Evolutionary conservation across 164 flowering plant species (phyloP).

Genomic region (Chimonanthus salicifolius): DNA sequence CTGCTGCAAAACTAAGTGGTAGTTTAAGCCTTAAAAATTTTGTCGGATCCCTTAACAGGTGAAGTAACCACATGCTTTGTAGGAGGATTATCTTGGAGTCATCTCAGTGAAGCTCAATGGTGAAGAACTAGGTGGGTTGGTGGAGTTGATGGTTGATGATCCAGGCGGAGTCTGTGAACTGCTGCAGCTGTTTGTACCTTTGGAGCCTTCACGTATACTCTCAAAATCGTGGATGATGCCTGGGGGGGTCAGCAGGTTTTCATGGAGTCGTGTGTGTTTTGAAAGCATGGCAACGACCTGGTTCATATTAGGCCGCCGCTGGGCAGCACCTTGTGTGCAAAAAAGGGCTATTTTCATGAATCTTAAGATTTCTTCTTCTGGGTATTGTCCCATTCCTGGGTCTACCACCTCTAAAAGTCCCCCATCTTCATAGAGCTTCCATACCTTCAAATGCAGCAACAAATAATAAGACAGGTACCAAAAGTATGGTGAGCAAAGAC

Average conservation of each 20-base stretch:
- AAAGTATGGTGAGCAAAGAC: background rate
- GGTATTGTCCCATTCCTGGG: slow-evolving; percentile 47
- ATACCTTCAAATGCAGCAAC: slow-evolving; percentile 35
- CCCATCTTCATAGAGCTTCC: slow-evolving; percentile 63
- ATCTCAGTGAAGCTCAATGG: slow-evolving; percentile 4
- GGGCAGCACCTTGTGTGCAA: slow-evolving; percentile 70
- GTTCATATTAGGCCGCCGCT: slow-evolving; percentile 62
- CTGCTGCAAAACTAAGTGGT: background rate
- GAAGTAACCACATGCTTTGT: background rate
- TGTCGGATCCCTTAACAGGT: background rate
- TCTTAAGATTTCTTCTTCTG: slow-evolving; percentile 53
- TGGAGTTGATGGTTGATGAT: background rate
- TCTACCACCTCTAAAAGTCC: slow-evolving; percentile 59
- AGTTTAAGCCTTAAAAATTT: background rate
- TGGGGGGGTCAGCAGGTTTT: slow-evolving; percentile 56
- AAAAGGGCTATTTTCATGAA: slow-evolving; percentile 71
- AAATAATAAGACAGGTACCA: background rate
- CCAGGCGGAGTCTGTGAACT: background rate
- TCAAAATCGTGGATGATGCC: slow-evolving; percentile 42
- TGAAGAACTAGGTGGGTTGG: background rate
- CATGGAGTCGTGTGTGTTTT: slow-evolving; percentile 47
- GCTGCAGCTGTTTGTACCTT: background rate
- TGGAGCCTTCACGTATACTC: slow-evolving; percentile 1
- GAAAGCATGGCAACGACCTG: slow-evolving; percentile 74
- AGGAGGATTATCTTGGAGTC: slow-evolving; percentile 8